phyloP scores from a whole-genome alignment of 805 yeast species.

The Candida sanyiensis region DNA sequence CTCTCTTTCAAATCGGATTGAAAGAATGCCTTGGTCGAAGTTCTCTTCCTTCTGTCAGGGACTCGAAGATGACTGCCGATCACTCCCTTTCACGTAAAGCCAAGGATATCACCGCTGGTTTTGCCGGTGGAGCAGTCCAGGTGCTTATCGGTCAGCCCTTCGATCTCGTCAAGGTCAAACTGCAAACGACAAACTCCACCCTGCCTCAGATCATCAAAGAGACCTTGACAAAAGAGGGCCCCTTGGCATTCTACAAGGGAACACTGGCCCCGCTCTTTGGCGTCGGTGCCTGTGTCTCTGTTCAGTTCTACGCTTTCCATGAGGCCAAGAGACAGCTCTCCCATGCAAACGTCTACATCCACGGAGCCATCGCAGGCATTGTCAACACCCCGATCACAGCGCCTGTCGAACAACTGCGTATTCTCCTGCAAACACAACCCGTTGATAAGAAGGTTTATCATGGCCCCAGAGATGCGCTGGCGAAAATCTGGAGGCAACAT shows the following conservation, averaged over 20 bases:
- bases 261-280: slow-evolving; percentile 90
- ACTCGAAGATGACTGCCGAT: slow-evolving; percentile 17
- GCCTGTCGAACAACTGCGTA: slow-evolving; percentile 94
- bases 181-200: slow-evolving; percentile 81
- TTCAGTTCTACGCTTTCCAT: slow-evolving; percentile 89
- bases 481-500: slow-evolving; percentile 66
- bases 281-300: slow-evolving; percentile 94
- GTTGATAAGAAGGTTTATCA: slow-evolving; percentile 38
- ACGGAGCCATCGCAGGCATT: slow-evolving; percentile 90
- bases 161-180: slow-evolving; percentile 87
- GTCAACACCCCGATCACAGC: slow-evolving; percentile 87
- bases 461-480: slow-evolving; percentile 81
- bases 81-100: slow-evolving; percentile 38
- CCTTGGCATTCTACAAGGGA: slow-evolving; percentile 84
- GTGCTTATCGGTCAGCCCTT: slow-evolving; percentile 90
- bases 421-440: slow-evolving; percentile 78
- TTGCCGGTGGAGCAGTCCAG: slow-evolving; percentile 94
- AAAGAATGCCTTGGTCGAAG: too few species aligned
- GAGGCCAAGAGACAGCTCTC: slow-evolving; percentile 74
- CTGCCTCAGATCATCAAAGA: slow-evolving; percentile 70
- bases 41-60: too few species aligned
- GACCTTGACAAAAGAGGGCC: slow-evolving; percentile 76
- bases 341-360: slow-evolving; percentile 60
- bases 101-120: slow-evolving; percentile 70
- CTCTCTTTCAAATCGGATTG: too few species aligned